These are phyloP conservation scores for Gentiana macrophylla DNA, from an alignment of 257 asterid species.

Conservation along the genomic window DNA sequence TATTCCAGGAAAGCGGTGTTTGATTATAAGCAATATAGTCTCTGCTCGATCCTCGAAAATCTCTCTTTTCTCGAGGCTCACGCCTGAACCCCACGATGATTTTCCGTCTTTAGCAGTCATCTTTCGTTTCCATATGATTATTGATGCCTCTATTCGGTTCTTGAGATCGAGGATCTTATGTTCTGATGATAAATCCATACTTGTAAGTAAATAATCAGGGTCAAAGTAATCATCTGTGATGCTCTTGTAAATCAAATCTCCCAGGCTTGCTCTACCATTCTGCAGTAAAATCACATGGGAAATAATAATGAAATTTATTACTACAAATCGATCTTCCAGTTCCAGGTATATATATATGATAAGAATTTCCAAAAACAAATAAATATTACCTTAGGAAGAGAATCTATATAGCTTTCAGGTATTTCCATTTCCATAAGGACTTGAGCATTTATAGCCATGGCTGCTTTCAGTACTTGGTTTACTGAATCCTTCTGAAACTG, in stretches of 20 bases:
- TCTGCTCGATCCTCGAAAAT: slow-evolving; percentile 79
- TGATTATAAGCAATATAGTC: slow-evolving; percentile 45
- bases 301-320: neutral
- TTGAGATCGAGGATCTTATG: slow-evolving; percentile 82
- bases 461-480: slow-evolving; percentile 82
- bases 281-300: slow-evolving; percentile 1
- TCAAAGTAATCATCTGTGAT: slow-evolving; percentile 71
- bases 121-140: slow-evolving; percentile 78
- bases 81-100: slow-evolving; percentile 70
- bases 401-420: slow-evolving; percentile 77
- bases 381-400: slow-evolving; percentile 76
- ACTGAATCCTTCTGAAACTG: slow-evolving; percentile 75
- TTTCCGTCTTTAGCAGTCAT: slow-evolving; percentile 70
- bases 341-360: neutral
- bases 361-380: neutral
- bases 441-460: slow-evolving; percentile 80
- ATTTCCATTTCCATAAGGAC: slow-evolving; percentile 67
- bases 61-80: slow-evolving; percentile 80
- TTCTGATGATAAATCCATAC: slow-evolving; percentile 60
- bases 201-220: slow-evolving; percentile 52
- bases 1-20: slow-evolving; percentile 75
- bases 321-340: neutral
- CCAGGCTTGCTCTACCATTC: slow-evolving; percentile 89
- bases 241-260: slow-evolving; percentile 71
- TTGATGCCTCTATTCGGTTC: slow-evolving; percentile 78